phyloP scores from a whole-genome alignment of 2,329 filamentous ascomycete species.

The Verticillium dahliae region DNA sequence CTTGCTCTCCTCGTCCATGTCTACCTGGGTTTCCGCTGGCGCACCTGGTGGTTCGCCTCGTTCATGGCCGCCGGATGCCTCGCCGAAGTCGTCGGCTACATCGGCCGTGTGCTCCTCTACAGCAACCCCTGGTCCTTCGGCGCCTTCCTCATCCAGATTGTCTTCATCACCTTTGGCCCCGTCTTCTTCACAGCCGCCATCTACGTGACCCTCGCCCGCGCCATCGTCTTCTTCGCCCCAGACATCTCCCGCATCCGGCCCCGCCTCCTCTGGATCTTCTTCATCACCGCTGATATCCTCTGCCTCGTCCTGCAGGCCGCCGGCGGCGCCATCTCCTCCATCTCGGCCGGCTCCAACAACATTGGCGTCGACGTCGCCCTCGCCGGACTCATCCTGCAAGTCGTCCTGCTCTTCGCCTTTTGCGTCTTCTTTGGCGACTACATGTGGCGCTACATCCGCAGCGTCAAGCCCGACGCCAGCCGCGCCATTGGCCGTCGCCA shows the following conservation, averaged over 20 bases:
- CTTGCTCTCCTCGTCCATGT: constrained; percentile 40
- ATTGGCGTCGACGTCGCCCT: constrained; percentile 30
- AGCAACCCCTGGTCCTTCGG: constrained; percentile 51
- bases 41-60: constrained; percentile 38
- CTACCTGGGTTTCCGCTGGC: constrained; percentile 39
- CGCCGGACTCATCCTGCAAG: constrained; percentile 52
- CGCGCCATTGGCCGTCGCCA: constrained; percentile 18
- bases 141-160: constrained; percentile 62
- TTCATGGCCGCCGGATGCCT: constrained; percentile 50
- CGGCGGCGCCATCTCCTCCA: constrained; percentile 44
- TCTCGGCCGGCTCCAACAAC: constrained; percentile 36
- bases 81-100: constrained; percentile 56
- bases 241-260: constrained; percentile 33
- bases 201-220: constrained; percentile 52
- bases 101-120: constrained; percentile 50
- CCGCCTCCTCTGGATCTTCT: constrained; percentile 32
- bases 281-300: constrained; percentile 46
- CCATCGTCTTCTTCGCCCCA: constrained; percentile 31
- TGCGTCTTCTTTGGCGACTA: constrained; percentile 39
- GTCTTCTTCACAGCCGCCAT: constrained; percentile 54
- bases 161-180: constrained; percentile 46
- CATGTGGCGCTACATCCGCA: constrained; percentile 30
- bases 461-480: constrained; percentile 5
- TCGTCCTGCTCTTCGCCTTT: constrained; percentile 49
- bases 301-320: constrained; percentile 49